These are phyloP conservation scores for Eucalyptus leucophloia DNA, from an alignment of 345 rosid genomes.

Conservation along the genomic window DNA sequence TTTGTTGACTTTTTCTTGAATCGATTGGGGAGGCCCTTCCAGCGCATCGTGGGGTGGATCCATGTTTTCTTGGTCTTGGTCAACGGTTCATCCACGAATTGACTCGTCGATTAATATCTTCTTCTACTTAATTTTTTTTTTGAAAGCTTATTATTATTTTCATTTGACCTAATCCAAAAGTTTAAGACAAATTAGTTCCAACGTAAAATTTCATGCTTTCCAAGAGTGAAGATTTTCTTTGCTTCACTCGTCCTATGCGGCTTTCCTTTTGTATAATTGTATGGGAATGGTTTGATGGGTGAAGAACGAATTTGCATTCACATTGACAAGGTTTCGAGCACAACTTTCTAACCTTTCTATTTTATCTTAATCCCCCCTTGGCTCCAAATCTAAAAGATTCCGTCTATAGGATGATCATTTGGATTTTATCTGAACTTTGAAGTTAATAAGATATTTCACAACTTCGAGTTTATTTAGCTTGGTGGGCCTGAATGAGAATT, in stretches of 20 bases:
- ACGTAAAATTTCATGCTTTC: not conserved
- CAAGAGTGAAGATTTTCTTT: not conserved
- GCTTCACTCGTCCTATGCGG: not conserved
- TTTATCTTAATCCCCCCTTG: not conserved
- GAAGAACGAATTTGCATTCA: not conserved
- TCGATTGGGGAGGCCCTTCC: not conserved
- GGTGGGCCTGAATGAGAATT: not conserved
- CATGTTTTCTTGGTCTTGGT: not conserved
- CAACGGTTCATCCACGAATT: not conserved
- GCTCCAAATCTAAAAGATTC: not conserved
- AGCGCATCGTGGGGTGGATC: not conserved
- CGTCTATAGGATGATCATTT: rapidly evolving
- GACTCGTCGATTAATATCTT: not conserved
- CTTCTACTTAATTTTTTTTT: not conserved
- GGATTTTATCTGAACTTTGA: not conserved
- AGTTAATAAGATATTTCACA: not conserved
- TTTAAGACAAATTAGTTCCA: not conserved
- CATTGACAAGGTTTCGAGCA: not conserved
- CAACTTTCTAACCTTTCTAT: not conserved
- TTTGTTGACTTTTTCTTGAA: not conserved
- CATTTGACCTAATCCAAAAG: not conserved
- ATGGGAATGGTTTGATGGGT: not conserved
- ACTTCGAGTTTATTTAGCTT: not conserved
- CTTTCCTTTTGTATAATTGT: not conserved
- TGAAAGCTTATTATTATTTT: not conserved